phyloP scores from a whole-genome alignment of 2,329 filamentous ascomycete genomes.

The Ustulina deusta region DNA sequence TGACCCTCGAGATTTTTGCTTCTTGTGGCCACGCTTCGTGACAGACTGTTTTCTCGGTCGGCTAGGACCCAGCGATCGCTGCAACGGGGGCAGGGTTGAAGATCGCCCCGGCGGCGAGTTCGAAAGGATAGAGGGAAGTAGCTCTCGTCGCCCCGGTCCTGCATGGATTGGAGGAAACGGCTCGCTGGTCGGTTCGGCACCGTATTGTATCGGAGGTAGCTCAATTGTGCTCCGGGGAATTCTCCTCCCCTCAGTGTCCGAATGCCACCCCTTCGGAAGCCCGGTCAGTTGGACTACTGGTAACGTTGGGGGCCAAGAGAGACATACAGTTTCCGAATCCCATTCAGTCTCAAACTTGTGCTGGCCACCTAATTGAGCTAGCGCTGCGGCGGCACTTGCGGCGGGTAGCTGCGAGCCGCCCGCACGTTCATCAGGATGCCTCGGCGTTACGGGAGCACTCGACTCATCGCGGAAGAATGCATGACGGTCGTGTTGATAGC shows the following conservation, averaged over 20 bases:
- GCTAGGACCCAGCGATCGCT: conserved; percentile 76
- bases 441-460: conserved; percentile 75
- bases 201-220: conserved; percentile 74
- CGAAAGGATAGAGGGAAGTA: conserved; percentile 84
- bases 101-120: conserved; percentile 88
- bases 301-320: conserved; percentile 23
- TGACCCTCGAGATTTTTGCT: conserved; percentile 77
- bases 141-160: conserved; percentile 73
- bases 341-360: conserved; percentile 81
- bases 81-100: conserved; percentile 86
- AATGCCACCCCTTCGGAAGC: conserved; percentile 72
- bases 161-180: conserved; percentile 73
- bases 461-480: conserved; percentile 75
- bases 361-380: conserved; percentile 81
- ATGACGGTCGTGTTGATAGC: conserved; percentile 72
- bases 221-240: conserved; percentile 77
- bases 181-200: conserved; percentile 77
- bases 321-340: conserved; percentile 80
- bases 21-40: conserved; percentile 84
- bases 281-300: conserved; percentile 42
- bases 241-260: conserved; percentile 74
- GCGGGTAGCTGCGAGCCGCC: conserved; percentile 73
- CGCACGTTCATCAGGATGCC: conserved; percentile 76
- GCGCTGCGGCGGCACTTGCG: conserved; percentile 83
- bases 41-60: conserved; percentile 88